These are phyloP conservation scores for Entrophospora sp. DNA, from an alignment of 192 early-diverging fungal species.

Conservation along the genomic window DNA sequence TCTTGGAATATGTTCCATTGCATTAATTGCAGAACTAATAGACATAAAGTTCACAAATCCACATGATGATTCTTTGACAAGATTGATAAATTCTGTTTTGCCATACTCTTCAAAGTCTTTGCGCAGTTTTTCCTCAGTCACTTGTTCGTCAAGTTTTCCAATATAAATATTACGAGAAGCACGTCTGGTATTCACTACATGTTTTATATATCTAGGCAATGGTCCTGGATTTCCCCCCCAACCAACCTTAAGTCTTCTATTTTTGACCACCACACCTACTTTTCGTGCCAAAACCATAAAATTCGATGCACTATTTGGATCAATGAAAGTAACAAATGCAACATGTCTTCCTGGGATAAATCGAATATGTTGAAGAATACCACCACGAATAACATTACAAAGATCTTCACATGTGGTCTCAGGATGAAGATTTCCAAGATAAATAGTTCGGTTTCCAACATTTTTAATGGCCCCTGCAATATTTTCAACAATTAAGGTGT, in stretches of 20 bases:
- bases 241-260: conserved; percentile 63
- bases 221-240: conserved; percentile 64
- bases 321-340: conserved; percentile 77
- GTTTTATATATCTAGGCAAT: conserved; percentile 51
- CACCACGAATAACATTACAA: conserved; percentile 80
- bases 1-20: conserved; percentile 53
- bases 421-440: conserved; percentile 65
- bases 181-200: too few relatives aligned
- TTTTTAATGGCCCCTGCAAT: conserved; percentile 15
- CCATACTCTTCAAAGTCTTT: conserved; percentile 76
- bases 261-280: conserved; percentile 58
- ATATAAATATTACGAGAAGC: too few relatives aligned
- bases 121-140: too few relatives aligned
- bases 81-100: conserved; percentile 68
- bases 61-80: conserved; percentile 78
- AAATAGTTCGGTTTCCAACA: conserved; percentile 63
- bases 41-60: too few relatives aligned
- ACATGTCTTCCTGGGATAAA: conserved; percentile 67
- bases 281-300: conserved; percentile 50
- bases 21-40: conserved; percentile 68
- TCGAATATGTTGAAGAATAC: conserved; percentile 66
- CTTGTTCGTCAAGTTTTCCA: too few relatives aligned
- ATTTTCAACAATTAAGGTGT: neutral
- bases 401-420: conserved; percentile 72
- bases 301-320: conserved; percentile 49